These are phyloP conservation scores for Xylaria sp. DNA, from an alignment of 2,329 filamentous ascomycete species.

Conservation along the genomic window DNA sequence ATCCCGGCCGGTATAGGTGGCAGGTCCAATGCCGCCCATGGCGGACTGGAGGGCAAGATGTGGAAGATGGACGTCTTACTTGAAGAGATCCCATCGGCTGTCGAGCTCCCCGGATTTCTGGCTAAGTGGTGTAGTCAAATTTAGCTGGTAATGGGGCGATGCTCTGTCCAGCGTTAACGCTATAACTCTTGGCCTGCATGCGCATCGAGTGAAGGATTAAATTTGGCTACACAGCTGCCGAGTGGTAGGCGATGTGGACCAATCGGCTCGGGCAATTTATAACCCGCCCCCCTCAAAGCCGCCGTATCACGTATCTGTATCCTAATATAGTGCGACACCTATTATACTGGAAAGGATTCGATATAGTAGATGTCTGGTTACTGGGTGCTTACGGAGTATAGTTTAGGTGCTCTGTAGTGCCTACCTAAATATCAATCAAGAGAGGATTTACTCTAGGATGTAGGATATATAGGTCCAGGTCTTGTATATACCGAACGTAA, in stretches of 20 bases:
- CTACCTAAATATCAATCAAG: neutral
- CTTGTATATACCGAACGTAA: neutral
- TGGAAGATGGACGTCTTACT: conserved; percentile 80
- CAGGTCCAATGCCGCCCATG: conserved; percentile 59
- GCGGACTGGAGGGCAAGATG: conserved; percentile 73
- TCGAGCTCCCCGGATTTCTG: conserved; percentile 69
- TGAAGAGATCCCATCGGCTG: conserved; percentile 77
- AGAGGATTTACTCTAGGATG: neutral
- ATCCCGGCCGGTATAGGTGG: conserved; percentile 73
- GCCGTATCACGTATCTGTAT: neutral
- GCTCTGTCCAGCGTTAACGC: neutral
- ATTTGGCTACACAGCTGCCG: conserved; percentile 7
- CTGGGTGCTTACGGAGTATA: neutral
- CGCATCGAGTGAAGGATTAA: conserved; percentile 5
- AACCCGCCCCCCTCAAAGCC: conserved; percentile 20
- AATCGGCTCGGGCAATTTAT: conserved; percentile 22
- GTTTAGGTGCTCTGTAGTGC: neutral
- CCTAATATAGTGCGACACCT: neutral
- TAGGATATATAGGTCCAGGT: neutral
- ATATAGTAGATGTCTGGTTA: neutral
- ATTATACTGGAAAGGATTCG: neutral
- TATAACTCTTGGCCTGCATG: conserved; percentile 21
- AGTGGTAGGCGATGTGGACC: conserved; percentile 7
- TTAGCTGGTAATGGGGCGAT: conserved; percentile 46
- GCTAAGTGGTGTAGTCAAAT: conserved; percentile 83